Evolutionary conservation across 495 filamentous ascomycete genomes (phyloP), one percentile per base, ranked within the genome.

Genomic region (Pyrenula massariospora): DNA sequence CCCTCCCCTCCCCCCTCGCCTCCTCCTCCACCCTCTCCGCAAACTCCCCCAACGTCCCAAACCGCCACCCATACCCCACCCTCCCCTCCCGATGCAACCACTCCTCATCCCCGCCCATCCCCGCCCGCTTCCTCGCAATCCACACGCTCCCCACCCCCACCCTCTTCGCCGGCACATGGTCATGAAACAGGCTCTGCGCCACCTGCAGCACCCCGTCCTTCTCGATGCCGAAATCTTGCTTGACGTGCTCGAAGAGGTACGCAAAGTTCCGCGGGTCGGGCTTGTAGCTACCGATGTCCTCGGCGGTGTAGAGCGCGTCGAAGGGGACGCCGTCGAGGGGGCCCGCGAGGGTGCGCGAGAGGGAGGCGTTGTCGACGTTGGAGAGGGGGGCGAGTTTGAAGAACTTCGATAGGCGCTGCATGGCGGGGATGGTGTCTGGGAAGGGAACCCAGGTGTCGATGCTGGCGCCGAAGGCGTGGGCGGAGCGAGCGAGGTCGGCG

Each of bases 261-360:
- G 74, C 66, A 60, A 92, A 95, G 60, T 89, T 91, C 25, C 58
- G 57, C 31, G 71, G 62, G 56, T 76, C 72, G 0, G 89, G 89
- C 72, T 92, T 93, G 65, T 92, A 93, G 8, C 70, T 73, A 10
- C 88, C 86, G 31, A 91, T 80, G 48, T 85, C 78, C 70, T 91
- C 75, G 10, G 88, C 88, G 15, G 87, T 90, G 66, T 84, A 82
- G 21, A 89, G 72, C 12, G 77, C 76, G 61, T 89, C 85, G 57
- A 92, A 91, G 2, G 57, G 51, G 21, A 74, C 62, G 11, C 64
- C 72, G 36, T 75, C 67, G 23, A 84, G 67, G 36, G 77, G 74
- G 10, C 75, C 75, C 0, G 60, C 66, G 0, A 81, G 68, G 1
- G 84, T 83, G 1, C 68, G 66, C 0, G 65, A 65, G 58, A 91